Base-by-base conservation (phyloP, 139 green algal genomes). In the Closterium sp. region DNA sequence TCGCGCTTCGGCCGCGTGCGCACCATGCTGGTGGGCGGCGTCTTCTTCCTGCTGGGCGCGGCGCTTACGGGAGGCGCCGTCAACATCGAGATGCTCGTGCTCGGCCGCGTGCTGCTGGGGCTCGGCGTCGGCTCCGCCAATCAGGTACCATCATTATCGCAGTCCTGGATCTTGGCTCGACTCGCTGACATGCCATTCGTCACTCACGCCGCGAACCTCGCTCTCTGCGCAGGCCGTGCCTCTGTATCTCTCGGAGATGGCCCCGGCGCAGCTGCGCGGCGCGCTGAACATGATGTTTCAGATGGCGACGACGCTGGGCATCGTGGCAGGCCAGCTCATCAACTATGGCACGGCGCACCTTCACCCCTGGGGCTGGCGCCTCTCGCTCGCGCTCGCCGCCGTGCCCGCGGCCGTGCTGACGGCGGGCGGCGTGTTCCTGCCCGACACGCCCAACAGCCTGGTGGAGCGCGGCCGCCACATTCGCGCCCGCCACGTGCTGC, bases 391-490 rank as follows among this genome's bases (percentile, higher is more conserved):
- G 91, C 34, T 96, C n/a, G 94, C 94, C 32, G 92, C 84, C 34
- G 90, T 96, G 21, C 96, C 96, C 2, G 91, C 93, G 6, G 64
- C 96, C 6, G 69, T 96, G 1, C 89, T 97, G 28, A 92, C 96
- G 84, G 33, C 96, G 36, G 96, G 96, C 30, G 91, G 89, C 85
- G 87, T 97, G 25, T 43, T 96, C 34, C 92, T 98, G 84, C 95
- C 96, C 1, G 96, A 98, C 30, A 97, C 96, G 0, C 96, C 96
- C 89, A 98, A 97, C 95, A 96, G 91, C 4, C 94, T 98, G 34
- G 90, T 97, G 7, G 94, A 96, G 94, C 94, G 96, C 25, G 96
- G 96, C n/a, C 35, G 94, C 8, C 1, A 36, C 4, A 95, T 96
- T 16, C 43, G 95, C 10, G 96, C 90, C 0, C 86, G 88, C 6